A percentile compares a stretch with the other conserved stretches of the same genome.
These are phyloP conservation scores for Ophioceras dolichostomum DNA, from an alignment of 2,329 filamentous ascomycete species.

Conservation along the genomic window DNA sequence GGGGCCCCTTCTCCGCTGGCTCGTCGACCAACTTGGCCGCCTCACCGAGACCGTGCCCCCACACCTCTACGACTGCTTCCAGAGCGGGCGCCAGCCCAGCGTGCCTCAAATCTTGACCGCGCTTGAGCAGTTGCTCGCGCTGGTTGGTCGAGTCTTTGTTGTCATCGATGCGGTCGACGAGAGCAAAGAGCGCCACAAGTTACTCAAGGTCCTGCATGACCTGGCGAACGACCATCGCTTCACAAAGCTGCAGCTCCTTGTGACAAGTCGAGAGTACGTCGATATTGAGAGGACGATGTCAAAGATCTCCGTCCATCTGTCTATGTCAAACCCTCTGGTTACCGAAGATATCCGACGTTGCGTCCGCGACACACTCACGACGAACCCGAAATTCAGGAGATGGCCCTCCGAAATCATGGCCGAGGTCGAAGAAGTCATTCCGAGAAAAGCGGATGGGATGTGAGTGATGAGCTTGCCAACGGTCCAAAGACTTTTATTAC, in stretches of 20 bases:
- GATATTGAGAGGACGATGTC: conserved; percentile 6
- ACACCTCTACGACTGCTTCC: conserved; percentile 3
- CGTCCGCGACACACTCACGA: conserved; percentile 1
- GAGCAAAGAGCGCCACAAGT: conserved; percentile 5
- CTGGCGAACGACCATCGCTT: conserved; percentile 6
- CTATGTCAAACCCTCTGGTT: conserved; percentile 3
- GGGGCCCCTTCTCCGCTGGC: conserved; percentile 9
- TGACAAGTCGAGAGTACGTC: conserved; percentile 8
- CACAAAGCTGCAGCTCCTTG: conserved; percentile 6
- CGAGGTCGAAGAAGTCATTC: conserved; percentile 2
- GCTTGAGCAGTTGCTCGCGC: conserved; percentile 3
- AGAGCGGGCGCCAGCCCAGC: conserved; percentile 5
- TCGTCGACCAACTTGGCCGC: conserved; percentile 7
- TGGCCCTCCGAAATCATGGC: conserved; percentile 3
- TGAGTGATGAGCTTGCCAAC: too few relatives aligned
- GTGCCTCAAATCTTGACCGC: conserved; percentile 4
- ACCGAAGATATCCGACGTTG: conserved; percentile 6
- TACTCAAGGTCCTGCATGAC: conserved; percentile 5
- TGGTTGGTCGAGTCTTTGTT: conserved; percentile 6
- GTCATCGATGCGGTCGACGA: conserved; percentile 12
- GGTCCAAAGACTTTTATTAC: too few relatives aligned
- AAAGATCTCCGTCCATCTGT: conserved; percentile 1
- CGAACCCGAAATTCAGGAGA: not conserved
- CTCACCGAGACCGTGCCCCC: conserved; percentile 4
- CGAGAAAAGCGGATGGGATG: conserved; percentile 7